Base-by-base conservation (phyloP, 2,329 filamentous ascomycete genomes). In the Exophiala alcalophila region DNA sequence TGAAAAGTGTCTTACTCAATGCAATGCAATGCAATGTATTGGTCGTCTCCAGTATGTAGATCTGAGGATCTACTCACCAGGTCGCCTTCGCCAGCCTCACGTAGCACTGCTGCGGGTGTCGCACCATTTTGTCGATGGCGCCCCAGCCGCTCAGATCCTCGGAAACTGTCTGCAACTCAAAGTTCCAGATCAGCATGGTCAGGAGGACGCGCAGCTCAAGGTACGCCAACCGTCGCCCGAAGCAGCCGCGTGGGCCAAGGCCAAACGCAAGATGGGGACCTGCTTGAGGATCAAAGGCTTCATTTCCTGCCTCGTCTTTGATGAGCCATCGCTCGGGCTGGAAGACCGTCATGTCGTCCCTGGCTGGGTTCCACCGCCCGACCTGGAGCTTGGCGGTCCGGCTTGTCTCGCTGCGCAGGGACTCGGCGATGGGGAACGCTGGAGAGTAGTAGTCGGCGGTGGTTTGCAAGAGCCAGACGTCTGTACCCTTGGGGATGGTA, bases 241-340 rank as follows among this genome's bases (percentile, higher is more conserved):
- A 61, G 42, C 66, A 68, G 1, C 61, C 64, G 4, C 66, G 46
- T 11, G 56, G 53, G 2, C 66, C 67, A 3, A 58, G 57, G 0
- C 64, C 63, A 47, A 69, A 69, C 1, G 58, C 53, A 25, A 63
- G 38, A 4, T 32, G 38, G 18, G 66, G 64, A 8, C 67, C 52
- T 3, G 64, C 60, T 23, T 55, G 48, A 1, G 58, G 24, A 46
- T 68, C 59, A 49, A 66, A 69, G 2, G 44, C 51, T 10, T 59
- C 50, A 11, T 54, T 49, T 2, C 56, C 60, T 4, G 55, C 26
- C 10, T 53, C 50, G 6, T 61, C 55, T 4, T 20, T 48, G 2
- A 49, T 51, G 3, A 71, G 52, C 69, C 68, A 71, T 24, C 68
- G 55, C 40, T 63, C 57, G 1, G 69, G 68, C 14, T 60, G 53